Evolutionary conservation across 208 protist species (phyloP), one percentile per base, ranked within the genome.

Genomic region (Spongospora subterranea): DNA sequence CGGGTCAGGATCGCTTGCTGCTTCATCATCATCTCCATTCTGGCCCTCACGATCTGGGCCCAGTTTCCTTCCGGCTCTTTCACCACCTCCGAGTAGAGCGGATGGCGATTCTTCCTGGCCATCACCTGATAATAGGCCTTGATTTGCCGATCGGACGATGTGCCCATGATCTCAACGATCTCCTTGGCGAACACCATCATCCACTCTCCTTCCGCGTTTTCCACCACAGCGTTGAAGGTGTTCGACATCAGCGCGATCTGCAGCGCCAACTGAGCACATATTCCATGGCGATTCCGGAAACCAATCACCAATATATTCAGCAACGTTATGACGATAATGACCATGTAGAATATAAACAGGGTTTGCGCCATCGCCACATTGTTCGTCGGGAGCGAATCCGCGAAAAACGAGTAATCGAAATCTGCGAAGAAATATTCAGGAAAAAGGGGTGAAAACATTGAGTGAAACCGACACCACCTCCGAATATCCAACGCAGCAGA

Each of bases 191-290:
- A 82, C 17, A 82, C 71, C 35, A 45, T 6, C 6, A 82, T 35
- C 71, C 71, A 82, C n/a, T 82, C 71, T 6, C 35, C 71, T 43
- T 82, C 71, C 17, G 35, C 71, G 71, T 35, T 45, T 35, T 82
- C 71, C 6, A 82, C n/a, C 17, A 82, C 71, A 6, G 71, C 71
- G 40, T 82, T 45, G 71, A 82, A 82, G 17, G 71, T 82, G n/a
- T 82, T 82, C 17, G 71, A 82, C 6, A 82, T 35, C 35, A 82
- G n/a, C 17, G 71, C 71, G 71, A 82, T 82, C 71, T 82, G 71
- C 6, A 6, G 35, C 6, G 6, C n/a, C 13, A n/a, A 35, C n/a
- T 35, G 6, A 43, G 71, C 6, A 6, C 13, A 82, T 6, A 6
- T 45, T 6, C 17, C 6, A 39, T 6, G 17, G 71, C 11, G 13